Base-by-base conservation (phyloP, 1,284 basidiomycete genomes). In the Singerocomus inundabilis region DNA sequence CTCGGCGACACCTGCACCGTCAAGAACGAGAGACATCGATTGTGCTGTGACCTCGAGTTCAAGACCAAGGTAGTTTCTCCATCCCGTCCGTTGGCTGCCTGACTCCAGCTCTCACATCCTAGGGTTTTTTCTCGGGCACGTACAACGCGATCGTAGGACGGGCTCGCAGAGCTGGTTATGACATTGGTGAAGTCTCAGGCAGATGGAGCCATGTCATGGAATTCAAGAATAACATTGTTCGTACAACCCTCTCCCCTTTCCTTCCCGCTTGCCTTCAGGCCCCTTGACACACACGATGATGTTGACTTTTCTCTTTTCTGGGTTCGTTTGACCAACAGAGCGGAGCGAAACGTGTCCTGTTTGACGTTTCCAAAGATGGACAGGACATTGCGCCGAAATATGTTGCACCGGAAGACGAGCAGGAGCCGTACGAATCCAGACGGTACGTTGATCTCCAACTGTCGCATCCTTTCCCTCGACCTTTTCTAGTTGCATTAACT, bases 61-160 rank as follows among this genome's bases (percentile, higher is more conserved):
- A 99, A 98, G 78, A 97, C 93, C 24, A 98, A 98, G 82, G 90
- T 85, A 47, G 25, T 62, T 5, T 6, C 54, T 10, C 42, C 11
- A 11, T 41, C 21, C 45, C 21, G 38, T 11, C 2, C 44, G 32
- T 49, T n/a, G 10, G 4, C 10, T 4, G 18, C 7, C 34, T 50
- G 39, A 55, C 25, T 28, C 26, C 8, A 11, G 18, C 21, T 9
- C 9, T n/a, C 9, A 3, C 24, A 16, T 24, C 12, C 60, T 60
- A 92, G 90, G 96, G 96, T 24, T 99, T 96, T 80, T 98, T 98
- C 69, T 94, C 92, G 1, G 96, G 96, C 15, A 90, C 89, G 25
- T 98, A 99, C 75, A 99, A 99, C 66, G 84, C 87, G 24, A 85
- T 99, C 51, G 70, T 81, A 5, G 97, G 95, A 29, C 84, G 85